Conservation (phyloP, 2,329 filamentous ascomycete genomes). For the Trichoderma oligosporum region DNA sequence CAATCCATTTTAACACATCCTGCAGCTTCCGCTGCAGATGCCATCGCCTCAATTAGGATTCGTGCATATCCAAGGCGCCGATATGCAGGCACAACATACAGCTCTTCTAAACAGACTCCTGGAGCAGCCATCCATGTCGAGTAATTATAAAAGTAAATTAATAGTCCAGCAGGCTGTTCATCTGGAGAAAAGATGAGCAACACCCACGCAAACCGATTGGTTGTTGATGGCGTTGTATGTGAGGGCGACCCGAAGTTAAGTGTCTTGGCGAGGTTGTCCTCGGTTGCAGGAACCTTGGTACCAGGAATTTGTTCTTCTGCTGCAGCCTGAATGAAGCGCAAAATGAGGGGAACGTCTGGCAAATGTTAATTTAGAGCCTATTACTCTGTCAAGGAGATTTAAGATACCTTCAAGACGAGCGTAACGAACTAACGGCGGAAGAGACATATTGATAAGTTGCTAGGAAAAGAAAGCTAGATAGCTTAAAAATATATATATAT, state of each 20-base stretch:
- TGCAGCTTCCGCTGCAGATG: slow-evolving; percentile 2
- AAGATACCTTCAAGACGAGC: slow-evolving; percentile 3
- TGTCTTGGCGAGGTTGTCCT: not conserved
- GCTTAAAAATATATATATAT: no score
- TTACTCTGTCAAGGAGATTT: not conserved
- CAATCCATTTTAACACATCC: not conserved
- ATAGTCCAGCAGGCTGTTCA: not conserved
- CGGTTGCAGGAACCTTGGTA: not conserved
- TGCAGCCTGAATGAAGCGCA: not conserved
- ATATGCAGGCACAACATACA: not conserved
- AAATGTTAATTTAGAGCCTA: not conserved
- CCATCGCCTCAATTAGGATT: not conserved
- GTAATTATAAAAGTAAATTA: not conserved
- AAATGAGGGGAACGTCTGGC: not conserved
- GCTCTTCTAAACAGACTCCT: not conserved
- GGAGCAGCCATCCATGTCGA: slow-evolving; percentile 1
- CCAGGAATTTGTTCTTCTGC: slow-evolving; percentile 1
- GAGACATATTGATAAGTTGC: not conserved
- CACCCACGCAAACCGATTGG: not conserved
- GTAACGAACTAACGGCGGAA: not conserved
- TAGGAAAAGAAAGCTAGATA: not conserved
- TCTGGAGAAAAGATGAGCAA: not conserved
- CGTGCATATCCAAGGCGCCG: not conserved
- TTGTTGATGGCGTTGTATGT: not conserved
- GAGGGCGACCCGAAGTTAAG: not conserved